Base-by-base conservation (phyloP, 148 eudicot species). In the Salicornia ramosissima region DNA sequence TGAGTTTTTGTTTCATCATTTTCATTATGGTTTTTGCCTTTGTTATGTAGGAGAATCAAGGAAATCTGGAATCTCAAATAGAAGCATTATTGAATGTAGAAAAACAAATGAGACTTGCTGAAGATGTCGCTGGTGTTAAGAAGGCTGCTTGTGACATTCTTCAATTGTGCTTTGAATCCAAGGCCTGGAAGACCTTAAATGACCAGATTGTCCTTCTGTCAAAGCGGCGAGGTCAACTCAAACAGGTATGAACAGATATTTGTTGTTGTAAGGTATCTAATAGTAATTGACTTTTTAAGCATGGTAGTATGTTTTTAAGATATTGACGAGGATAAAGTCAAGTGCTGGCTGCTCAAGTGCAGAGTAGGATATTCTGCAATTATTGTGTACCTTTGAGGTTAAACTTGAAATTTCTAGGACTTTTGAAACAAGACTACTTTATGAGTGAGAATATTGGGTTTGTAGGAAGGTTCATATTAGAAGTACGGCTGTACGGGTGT, bases 201-300 rank as follows among this genome's bases (percentile, higher is more conserved):
- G 97, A 92, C 60, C 98, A 93, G 82, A 93, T 93, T 79, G 71
- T 84, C 56, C 80, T 93, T 40, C 55, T 93, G 55, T 88, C 98
- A 16, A 90, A 93, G 81, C 96, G 98, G 29, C 90, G 98, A 10
- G 98, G 98, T 26, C 98, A 93, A 74, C 82, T 85, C 70, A 90
- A 90, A 68, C 95, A 93, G 98, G 96, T 90, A 42, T 15, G 4
- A 14, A 33, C 31, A 24, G 46, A 13, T 66, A 56, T 18, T 43
- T 18, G 29, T 31, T 9, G n/a, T 50, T 54, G 39, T 59, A 2
- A 31, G 24, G 21, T 46, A 8, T 12, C 5, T 28, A 19, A 36
- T 29, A 10, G 29, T 36, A 22, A n/a, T n/a, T n/a, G n/a, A n/a
- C n/a, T n/a, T n/a, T n/a, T n/a, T n/a, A n/a, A n/a, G n/a, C n/a